These are phyloP conservation scores for Sarocladiaceae sp. DNA, from an alignment of 2,329 filamentous ascomycete species.

Conservation along the genomic window DNA sequence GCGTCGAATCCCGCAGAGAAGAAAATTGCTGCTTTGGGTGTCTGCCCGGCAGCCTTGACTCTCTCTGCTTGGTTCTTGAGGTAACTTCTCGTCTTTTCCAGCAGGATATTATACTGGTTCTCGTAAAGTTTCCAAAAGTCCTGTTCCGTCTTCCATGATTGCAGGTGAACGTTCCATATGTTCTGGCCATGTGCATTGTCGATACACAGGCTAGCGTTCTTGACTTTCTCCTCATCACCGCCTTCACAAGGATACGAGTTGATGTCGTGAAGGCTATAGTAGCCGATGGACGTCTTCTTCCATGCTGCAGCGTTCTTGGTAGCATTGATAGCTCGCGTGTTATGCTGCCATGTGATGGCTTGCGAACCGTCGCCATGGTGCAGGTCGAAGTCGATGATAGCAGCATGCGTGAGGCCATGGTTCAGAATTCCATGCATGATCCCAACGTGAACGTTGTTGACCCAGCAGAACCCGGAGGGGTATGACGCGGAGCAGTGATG, in stretches of 20 bases:
- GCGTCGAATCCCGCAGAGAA: constrained; percentile 95
- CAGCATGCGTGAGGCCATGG: constrained; percentile 86
- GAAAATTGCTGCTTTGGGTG: constrained; percentile 82
- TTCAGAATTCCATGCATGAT: constrained; percentile 83
- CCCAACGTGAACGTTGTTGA: constrained; percentile 96
- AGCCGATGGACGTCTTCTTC: constrained; percentile 85
- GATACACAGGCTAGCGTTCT: constrained; percentile 88
- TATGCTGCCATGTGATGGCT: constrained; percentile 86
- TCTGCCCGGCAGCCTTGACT: constrained; percentile 50
- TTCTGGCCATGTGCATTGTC: constrained; percentile 91
- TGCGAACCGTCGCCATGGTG: constrained; percentile 97
- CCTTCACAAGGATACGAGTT: constrained; percentile 96
- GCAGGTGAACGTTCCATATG: constrained; percentile 92
- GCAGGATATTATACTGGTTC: constrained; percentile 64
- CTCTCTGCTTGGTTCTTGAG: constrained; percentile 66
- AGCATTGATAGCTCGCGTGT: constrained; percentile 56
- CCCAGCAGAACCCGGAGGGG: constrained; percentile 95
- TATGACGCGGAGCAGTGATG: constrained; percentile 89
- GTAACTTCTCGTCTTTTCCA: constrained; percentile 76
- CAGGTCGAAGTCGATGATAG: constrained; percentile 86
- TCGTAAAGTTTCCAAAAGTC: constrained; percentile 92
- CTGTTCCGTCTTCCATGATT: constrained; percentile 72
- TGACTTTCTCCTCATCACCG: constrained; percentile 89
- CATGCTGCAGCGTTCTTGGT: constrained; percentile 65
- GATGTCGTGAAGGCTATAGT: constrained; percentile 96